Percentiles rank a stretch among this genome's conserved stretches.
Conservation (phyloP, 495 filamentous ascomycete species). For the Penicillium coprophilum region DNA sequence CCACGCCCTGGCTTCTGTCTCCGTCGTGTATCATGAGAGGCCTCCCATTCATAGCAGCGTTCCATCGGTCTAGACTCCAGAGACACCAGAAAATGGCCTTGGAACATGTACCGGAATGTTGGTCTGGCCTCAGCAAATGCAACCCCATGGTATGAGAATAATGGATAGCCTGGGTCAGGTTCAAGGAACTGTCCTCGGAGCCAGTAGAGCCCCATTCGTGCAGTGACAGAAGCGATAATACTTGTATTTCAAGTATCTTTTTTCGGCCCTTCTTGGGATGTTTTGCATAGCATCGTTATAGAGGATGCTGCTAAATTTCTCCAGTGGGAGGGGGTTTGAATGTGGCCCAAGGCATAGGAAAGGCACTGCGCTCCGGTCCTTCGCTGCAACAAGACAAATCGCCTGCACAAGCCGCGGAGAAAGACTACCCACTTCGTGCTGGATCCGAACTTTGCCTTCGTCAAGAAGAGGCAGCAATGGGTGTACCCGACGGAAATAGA, state of each 20-base stretch:
- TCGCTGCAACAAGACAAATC: slow-evolving; percentile 38
- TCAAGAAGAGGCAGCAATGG: slow-evolving; percentile 33
- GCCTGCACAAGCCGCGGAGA: slow-evolving; percentile 27
- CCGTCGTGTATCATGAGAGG: slow-evolving; percentile 62
- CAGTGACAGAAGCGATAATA: slow-evolving; percentile 37
- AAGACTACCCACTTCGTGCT: slow-evolving; percentile 18
- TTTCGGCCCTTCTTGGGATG: slow-evolving; percentile 20
- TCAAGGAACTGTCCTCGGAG: slow-evolving; percentile 35
- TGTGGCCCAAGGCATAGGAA: slow-evolving; percentile 25
- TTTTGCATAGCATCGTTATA: slow-evolving; percentile 25
- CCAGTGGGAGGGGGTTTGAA: slow-evolving; percentile 12
- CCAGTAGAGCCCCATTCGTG: slow-evolving; percentile 34
- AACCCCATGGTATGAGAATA: slow-evolving; percentile 62
- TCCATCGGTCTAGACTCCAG: slow-evolving; percentile 61
- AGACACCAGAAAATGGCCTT: slow-evolving; percentile 60
- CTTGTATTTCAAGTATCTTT: slow-evolving; percentile 34
- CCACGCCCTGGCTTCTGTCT: slow-evolving; percentile 44
- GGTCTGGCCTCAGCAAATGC: slow-evolving; percentile 39
- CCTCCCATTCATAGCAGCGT: slow-evolving; percentile 57
- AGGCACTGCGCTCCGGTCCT: slow-evolving; percentile 28
- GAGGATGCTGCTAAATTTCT: slow-evolving; percentile 27
- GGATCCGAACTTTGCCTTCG: slow-evolving; percentile 19
- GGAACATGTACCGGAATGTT: slow-evolving; percentile 23
- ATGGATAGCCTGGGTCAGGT: slow-evolving; percentile 41
- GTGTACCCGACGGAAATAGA: slow-evolving; percentile 29